A percentile compares a stretch with the other conserved stretches of the same genome.
Conservation (phyloP, 2,329 filamentous ascomycete genomes). For the Coleophoma cylindrospora region DNA sequence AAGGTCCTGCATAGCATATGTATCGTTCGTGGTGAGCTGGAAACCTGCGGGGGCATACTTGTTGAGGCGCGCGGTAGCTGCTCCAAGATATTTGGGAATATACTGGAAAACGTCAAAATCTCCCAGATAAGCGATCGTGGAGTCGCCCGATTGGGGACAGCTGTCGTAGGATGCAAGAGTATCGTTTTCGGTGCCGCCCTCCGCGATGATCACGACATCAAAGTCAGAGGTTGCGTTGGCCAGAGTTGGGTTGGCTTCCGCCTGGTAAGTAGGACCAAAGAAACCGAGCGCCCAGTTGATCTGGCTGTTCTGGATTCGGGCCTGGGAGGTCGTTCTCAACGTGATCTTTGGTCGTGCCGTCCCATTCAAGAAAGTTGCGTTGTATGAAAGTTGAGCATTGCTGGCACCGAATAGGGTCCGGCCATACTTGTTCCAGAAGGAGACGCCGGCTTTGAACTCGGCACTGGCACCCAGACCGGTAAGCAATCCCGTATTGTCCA, state of each 20-base stretch:
- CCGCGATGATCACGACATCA: conserved; percentile 44
- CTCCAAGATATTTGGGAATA: conserved; percentile 37
- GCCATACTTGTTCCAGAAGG: conserved; percentile 50
- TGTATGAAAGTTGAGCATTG: conserved; percentile 41
- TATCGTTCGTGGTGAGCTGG: conserved; percentile 41
- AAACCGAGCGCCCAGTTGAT: conserved; percentile 48
- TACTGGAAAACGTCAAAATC: conserved; percentile 38
- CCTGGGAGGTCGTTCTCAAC: conserved; percentile 48
- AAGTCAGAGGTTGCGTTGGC: conserved; percentile 35
- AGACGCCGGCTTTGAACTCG: conserved; percentile 42
- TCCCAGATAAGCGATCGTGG: conserved; percentile 24
- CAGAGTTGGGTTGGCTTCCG: conserved; percentile 31
- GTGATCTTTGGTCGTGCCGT: conserved; percentile 42
- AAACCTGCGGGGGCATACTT: conserved; percentile 41
- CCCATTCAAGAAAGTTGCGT: conserved; percentile 37
- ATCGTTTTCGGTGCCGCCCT: conserved; percentile 45
- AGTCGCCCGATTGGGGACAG: conserved; percentile 34
- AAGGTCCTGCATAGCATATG: conserved; percentile 45
- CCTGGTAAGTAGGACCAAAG: conserved; percentile 41
- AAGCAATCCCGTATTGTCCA: conserved; percentile 35
- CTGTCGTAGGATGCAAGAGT: conserved; percentile 46
- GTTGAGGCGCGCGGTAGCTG: conserved; percentile 40
- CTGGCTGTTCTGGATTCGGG: conserved; percentile 48
- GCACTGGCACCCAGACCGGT: conserved; percentile 44
- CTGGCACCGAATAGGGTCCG: conserved; percentile 45